Conservation (phyloP, 768 basidiomycete species). For the Gautieria morchelliformis region DNA sequence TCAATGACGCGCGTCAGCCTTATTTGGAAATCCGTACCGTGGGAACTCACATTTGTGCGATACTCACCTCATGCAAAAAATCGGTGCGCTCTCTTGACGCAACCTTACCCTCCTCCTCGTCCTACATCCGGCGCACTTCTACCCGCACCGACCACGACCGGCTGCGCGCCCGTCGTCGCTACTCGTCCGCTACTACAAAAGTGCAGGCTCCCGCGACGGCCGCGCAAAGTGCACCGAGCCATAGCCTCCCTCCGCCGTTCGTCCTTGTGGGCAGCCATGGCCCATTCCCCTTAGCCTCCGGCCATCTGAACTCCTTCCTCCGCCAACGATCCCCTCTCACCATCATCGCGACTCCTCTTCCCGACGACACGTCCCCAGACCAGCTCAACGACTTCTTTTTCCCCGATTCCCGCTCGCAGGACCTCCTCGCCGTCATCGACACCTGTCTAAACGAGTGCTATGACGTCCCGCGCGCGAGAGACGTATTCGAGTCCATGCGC, state of each 20-base stretch:
- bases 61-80: not conserved
- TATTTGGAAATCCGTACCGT: too few species aligned
- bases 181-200: conserved; percentile 55
- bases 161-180: conserved; percentile 15
- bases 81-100: not conserved
- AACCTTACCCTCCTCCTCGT: not conserved
- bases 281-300: conserved; percentile 10
- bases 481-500: conserved; percentile 60
- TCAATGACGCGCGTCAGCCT: too few species aligned
- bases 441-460: conserved; percentile 70
- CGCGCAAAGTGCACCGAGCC: conserved; percentile 26
- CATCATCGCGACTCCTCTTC: conserved; percentile 58
- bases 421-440: conserved; percentile 69
- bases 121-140: not conserved
- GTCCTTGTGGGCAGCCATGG: conserved; percentile 18
- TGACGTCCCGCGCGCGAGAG: conserved; percentile 68
- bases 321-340: conserved; percentile 39
- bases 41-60: too few species aligned
- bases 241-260: conserved; percentile 31
- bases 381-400: conserved; percentile 42
- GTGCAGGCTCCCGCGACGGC: conserved; percentile 45
- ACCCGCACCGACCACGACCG: conserved; percentile 4
- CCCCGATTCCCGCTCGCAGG: conserved; percentile 54
- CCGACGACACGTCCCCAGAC: conserved; percentile 31
- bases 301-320: conserved; percentile 42